phyloP scores from a whole-genome alignment of 805 yeast genomes.

The Candida patagonica region DNA sequence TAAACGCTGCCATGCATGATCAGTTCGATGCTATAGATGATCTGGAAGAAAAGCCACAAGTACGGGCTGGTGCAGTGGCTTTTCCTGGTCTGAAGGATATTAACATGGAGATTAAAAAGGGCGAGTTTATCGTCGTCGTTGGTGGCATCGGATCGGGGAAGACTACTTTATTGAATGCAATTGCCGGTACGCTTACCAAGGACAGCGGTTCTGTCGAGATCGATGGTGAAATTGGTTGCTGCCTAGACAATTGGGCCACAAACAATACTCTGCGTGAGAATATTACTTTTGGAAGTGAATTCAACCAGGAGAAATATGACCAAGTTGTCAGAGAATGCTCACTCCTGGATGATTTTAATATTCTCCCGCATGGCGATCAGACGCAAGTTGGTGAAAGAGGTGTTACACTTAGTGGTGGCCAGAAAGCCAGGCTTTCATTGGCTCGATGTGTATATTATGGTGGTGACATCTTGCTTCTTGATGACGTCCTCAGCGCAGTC shows the following conservation, averaged over 20 bases:
- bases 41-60: conserved; percentile 2
- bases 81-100: conserved; percentile 31
- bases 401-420: conserved; percentile 77
- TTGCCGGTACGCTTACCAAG: conserved; percentile 56
- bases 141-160: conserved; percentile 71
- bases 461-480: conserved; percentile 55
- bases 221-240: conserved; percentile 39
- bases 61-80: conserved; percentile 19
- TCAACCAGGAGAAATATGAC: conserved; percentile 39
- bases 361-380: conserved; percentile 59
- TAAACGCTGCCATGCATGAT: conserved; percentile 37
- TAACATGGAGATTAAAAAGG: conserved; percentile 41
- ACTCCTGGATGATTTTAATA: conserved; percentile 49
- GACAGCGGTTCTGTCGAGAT: conserved; percentile 38
- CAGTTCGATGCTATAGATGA: conserved; percentile 20
- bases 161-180: conserved; percentile 51
- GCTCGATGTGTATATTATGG: conserved; percentile 70
- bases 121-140: conserved; percentile 58
- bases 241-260: conserved; percentile 66
- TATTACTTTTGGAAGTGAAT: conserved; percentile 55
- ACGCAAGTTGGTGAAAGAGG: conserved; percentile 83
- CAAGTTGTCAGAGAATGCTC: conserved; percentile 54
- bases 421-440: conserved; percentile 68
- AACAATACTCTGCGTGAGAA: conserved; percentile 64
- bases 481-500: conserved; percentile 75